These are phyloP conservation scores for Sarocladium oryzae DNA, from an alignment of 2,329 filamentous ascomycete genomes.

Conservation along the genomic window DNA sequence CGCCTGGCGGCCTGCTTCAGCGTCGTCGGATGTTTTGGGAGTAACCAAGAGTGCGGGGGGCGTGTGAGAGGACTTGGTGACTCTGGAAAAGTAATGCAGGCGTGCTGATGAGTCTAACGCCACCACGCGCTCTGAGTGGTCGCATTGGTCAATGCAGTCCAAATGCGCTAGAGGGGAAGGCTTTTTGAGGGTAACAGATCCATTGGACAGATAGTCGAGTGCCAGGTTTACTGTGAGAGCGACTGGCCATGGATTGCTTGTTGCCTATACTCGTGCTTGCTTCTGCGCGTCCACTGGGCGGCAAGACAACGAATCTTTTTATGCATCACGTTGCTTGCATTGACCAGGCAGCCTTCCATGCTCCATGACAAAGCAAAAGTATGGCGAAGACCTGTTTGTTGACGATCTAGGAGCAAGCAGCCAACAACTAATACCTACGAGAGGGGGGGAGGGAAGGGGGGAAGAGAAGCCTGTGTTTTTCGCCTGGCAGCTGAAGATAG, in stretches of 20 bases:
- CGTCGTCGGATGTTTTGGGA: conserved; percentile 2
- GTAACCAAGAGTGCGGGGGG: background rate
- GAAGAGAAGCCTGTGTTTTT: no score
- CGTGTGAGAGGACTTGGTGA: background rate
- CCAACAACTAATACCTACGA: no score
- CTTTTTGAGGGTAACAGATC: background rate
- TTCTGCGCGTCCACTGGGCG: background rate
- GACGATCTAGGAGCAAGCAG: no score
- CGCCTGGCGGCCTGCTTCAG: conserved; percentile 14
- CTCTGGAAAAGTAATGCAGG: background rate
- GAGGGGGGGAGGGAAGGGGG: no score
- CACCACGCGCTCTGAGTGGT: conserved; percentile 3
- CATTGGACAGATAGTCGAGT: background rate
- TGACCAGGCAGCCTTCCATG: background rate
- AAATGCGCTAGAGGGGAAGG: background rate
- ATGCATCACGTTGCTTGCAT: background rate
- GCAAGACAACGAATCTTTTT: background rate
- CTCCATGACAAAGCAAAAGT: no score
- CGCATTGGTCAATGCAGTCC: conserved; percentile 1
- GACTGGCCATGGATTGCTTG: background rate
- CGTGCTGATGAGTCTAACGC: conserved; percentile 1
- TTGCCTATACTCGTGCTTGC: background rate
- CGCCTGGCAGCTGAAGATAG: background rate
- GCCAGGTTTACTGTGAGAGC: background rate
- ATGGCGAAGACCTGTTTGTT: no score